phyloP scores from a whole-genome alignment of 164 flowering plant genomes.

The Vitis riparia region DNA sequence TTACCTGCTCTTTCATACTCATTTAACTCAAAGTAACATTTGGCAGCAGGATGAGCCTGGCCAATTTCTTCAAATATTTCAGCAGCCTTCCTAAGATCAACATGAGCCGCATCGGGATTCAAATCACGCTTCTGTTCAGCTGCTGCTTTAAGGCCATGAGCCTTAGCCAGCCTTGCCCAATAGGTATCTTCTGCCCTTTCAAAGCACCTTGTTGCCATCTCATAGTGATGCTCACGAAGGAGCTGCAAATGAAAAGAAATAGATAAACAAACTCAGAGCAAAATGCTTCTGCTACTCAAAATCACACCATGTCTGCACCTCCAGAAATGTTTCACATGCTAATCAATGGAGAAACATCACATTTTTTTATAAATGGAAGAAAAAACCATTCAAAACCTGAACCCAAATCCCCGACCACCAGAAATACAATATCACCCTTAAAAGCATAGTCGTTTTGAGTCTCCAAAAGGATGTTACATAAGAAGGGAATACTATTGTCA shows the following conservation, averaged over 20 bases:
- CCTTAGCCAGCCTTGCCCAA: constrained; percentile 58
- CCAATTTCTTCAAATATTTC: constrained; percentile 63
- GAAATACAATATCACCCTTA: no score
- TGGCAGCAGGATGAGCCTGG: constrained; percentile 57
- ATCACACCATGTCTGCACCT: neutral
- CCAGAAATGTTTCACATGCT: no score
- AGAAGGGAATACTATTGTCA: neutral
- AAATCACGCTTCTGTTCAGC: constrained; percentile 45
- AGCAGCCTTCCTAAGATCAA: constrained; percentile 51
- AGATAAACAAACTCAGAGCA: neutral
- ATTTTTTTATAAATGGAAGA: no score
- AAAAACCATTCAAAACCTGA: no score
- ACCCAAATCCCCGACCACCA: no score
- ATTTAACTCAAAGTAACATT: constrained; percentile 48
- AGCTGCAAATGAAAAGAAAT: constrained; percentile 35
- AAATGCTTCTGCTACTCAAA: neutral
- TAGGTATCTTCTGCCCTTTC: constrained; percentile 65
- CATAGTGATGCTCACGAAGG: constrained; percentile 54
- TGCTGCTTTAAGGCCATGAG: constrained; percentile 49
- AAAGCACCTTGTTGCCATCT: constrained; percentile 79
- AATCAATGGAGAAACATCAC: no score
- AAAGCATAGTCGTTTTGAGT: no score
- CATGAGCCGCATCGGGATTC: constrained; percentile 39
- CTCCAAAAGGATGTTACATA: neutral
- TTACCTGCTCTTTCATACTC: constrained; percentile 66